Conservation (phyloP, 768 basidiomycete species). For the Tricholoma bakamatsutake region DNA sequence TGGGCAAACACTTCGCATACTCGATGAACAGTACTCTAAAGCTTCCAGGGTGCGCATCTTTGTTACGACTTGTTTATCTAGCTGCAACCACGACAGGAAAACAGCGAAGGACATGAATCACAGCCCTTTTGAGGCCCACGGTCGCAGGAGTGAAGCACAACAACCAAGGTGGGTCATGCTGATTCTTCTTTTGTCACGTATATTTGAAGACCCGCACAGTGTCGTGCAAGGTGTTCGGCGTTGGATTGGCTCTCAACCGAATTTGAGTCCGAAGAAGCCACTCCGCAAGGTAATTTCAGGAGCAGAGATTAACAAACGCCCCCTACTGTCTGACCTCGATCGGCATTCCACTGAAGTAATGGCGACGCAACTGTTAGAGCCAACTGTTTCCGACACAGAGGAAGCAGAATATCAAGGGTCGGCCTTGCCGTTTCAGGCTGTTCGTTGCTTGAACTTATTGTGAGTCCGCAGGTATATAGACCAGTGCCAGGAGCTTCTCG, state of each 20-base stretch:
- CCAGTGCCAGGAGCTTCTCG: constrained; percentile 61
- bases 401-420: constrained; percentile 70
- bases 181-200: neutral
- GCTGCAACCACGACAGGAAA: constrained; percentile 40
- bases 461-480: constrained; percentile 55
- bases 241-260: constrained; percentile 62
- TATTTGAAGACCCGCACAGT: constrained; percentile 26
- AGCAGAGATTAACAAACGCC: constrained; percentile 30
- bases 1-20: constrained; percentile 87
- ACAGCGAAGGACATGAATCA: constrained; percentile 59
- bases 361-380: constrained; percentile 53
- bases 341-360: constrained; percentile 52
- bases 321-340: constrained; percentile 28
- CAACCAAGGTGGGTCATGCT: constrained; percentile 26
- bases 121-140: constrained; percentile 71
- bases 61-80: neutral
- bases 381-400: constrained; percentile 58
- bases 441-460: constrained; percentile 1
- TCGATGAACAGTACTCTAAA: constrained; percentile 89
- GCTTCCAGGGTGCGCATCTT: constrained; percentile 59
- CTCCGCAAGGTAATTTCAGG: constrained; percentile 29
- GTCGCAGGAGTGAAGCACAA: constrained; percentile 29
- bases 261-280: constrained; percentile 34
- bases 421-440: neutral
- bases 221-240: constrained; percentile 74